Conservation (phyloP, 2,329 filamentous ascomycete genomes). For the Byssoonygena ceratinophila region DNA sequence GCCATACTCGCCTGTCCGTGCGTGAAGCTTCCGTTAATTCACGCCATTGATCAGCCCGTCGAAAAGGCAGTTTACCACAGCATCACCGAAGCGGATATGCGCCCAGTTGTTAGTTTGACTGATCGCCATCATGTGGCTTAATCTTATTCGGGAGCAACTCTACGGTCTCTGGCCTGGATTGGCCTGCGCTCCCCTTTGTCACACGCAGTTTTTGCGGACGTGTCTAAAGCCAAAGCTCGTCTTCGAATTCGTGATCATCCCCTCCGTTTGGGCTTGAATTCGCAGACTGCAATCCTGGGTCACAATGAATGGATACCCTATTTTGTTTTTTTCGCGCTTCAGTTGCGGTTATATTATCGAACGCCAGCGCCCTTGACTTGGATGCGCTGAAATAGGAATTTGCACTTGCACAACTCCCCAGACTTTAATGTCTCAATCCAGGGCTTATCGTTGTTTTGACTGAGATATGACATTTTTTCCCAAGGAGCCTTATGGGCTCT, state of each 20-base stretch:
- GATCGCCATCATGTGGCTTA: constrained; percentile 1
- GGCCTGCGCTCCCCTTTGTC: neutral
- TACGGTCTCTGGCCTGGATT: neutral
- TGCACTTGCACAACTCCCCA: neutral
- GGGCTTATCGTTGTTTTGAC: neutral
- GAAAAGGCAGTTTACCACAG: too few species aligned
- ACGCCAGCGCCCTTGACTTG: neutral
- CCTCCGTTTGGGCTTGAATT: neutral
- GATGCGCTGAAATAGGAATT: neutral
- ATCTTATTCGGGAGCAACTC: neutral
- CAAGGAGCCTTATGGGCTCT: neutral
- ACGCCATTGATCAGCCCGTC: too few species aligned
- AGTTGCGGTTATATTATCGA: neutral
- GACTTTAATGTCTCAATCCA: neutral
- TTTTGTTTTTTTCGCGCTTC: neutral
- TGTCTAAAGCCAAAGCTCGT: neutral
- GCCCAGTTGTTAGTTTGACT: too few species aligned
- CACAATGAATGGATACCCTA: neutral
- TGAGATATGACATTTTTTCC: neutral
- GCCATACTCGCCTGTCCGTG: too few species aligned
- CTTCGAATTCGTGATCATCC: neutral
- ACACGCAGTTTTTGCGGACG: neutral
- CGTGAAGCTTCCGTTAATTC: too few species aligned
- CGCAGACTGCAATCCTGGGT: too few species aligned
- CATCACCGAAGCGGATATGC: too few species aligned